phyloP scores from a whole-genome alignment of 1,284 basidiomycete species.

The Butyriboletus appendiculatus region DNA sequence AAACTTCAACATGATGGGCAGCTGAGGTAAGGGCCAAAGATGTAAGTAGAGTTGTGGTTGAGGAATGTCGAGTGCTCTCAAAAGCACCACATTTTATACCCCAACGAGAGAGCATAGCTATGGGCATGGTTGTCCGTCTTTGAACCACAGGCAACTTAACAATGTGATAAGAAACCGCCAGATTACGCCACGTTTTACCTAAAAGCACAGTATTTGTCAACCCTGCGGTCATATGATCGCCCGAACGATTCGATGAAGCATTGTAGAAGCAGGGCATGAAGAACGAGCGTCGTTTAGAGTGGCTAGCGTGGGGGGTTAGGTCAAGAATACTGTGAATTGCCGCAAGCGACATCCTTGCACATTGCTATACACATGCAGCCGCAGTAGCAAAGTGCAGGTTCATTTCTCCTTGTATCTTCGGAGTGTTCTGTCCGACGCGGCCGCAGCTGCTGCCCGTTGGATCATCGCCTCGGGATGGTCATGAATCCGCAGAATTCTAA shows the following conservation, averaged over 20 bases:
- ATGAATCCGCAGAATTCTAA: neutral
- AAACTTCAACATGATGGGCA: constrained; percentile 11
- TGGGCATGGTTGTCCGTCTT: constrained; percentile 9
- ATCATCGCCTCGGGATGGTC: neutral
- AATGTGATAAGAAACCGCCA: neutral
- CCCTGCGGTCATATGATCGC: constrained; percentile 1
- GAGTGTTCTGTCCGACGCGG: neutral
- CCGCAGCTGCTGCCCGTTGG: neutral
- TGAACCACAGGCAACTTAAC: too few species aligned
- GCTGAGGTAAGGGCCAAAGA: neutral
- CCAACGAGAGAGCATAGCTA: neutral
- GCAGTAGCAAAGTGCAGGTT: neutral
- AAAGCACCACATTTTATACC: constrained; percentile 12
- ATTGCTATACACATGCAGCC: neutral
- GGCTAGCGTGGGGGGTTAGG: neutral
- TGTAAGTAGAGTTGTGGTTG: neutral
- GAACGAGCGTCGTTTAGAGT: neutral
- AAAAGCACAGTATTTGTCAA: neutral
- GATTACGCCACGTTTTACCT: neutral
- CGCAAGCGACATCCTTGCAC: too few species aligned
- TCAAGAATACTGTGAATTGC: neutral
- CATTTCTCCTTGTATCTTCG: neutral
- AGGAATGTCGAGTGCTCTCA: neutral
- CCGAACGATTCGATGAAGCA: neutral
- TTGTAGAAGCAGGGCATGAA: neutral